Evolutionary conservation across 306 rosid genomes (phyloP).

Genomic region (Senna tora): DNA sequence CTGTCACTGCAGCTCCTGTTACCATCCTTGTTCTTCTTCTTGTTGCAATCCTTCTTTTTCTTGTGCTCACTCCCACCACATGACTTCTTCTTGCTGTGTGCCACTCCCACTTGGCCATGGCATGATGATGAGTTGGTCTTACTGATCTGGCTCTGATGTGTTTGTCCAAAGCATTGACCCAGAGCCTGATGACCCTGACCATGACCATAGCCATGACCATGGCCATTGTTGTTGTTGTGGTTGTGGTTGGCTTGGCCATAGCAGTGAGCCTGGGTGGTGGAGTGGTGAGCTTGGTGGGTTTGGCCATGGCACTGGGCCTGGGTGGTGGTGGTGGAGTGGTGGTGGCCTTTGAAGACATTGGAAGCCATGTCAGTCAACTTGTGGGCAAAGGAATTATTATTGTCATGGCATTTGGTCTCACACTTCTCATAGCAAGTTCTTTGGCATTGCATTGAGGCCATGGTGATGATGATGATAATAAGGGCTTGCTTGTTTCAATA

Average conservation of each 20-base stretch:
- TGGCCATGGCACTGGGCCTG: background rate
- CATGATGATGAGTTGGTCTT: too few relatives aligned
- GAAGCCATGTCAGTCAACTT: slow-evolving; percentile 6
- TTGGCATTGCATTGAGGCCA: slow-evolving; percentile 35
- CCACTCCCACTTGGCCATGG: too few relatives aligned
- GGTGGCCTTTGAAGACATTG: background rate
- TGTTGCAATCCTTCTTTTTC: slow-evolving; percentile 21
- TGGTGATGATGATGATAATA: too few relatives aligned
- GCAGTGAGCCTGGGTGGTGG: too few relatives aligned
- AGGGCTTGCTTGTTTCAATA: too few relatives aligned
- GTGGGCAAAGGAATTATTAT: background rate
- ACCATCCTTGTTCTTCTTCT: background rate
- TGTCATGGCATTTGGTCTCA: slow-evolving; percentile 26
- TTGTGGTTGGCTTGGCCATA: too few relatives aligned
- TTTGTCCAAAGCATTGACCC: slow-evolving; percentile 1
- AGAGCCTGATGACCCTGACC: too few relatives aligned
- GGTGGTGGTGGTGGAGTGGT: background rate
- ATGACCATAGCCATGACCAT: too few relatives aligned
- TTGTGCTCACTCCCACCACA: background rate
- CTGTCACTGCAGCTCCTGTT: background rate
- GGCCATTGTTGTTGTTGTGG: too few relatives aligned
- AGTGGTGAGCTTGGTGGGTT: background rate
- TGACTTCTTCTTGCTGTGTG: too few relatives aligned
- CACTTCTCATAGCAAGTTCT: slow-evolving; percentile 17
- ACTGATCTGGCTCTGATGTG: too few relatives aligned